A percentile compares a stretch with the other conserved stretches of the same genome.
These are phyloP conservation scores for Cladobotryum protrusum DNA, from an alignment of 2,329 filamentous ascomycete species.

Conservation along the genomic window DNA sequence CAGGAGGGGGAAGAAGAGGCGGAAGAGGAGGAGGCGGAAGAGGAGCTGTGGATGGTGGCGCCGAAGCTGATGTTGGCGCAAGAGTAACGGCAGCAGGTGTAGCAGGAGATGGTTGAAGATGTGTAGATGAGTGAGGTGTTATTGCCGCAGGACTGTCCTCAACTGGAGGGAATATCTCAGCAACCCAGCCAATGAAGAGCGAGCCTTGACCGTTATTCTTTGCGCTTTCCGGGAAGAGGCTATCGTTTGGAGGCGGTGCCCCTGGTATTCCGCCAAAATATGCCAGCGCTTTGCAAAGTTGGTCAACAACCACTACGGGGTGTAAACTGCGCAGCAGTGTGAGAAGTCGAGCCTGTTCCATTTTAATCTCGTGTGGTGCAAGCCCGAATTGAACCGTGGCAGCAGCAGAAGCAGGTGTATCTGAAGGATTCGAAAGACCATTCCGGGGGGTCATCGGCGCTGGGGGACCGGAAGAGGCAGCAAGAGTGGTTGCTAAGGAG, in stretches of 20 bases:
- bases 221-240: constrained; percentile 50
- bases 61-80: neutral
- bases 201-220: constrained; percentile 51
- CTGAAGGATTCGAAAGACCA: constrained; percentile 2
- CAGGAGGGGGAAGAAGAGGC: neutral
- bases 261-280: constrained; percentile 57
- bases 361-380: constrained; percentile 44
- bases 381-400: constrained; percentile 9
- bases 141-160: constrained; percentile 12
- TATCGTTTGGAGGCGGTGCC: constrained; percentile 44
- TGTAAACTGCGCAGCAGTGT: constrained; percentile 50
- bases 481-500: neutral
- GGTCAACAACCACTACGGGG: constrained; percentile 52
- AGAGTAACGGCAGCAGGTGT: constrained; percentile 2
- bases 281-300: constrained; percentile 56
- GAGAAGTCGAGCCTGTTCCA: constrained; percentile 54
- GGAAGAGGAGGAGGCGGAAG: neutral
- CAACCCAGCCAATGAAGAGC: constrained; percentile 55
- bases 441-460: constrained; percentile 7
- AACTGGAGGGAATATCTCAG: constrained; percentile 54
- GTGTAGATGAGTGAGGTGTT: constrained; percentile 1
- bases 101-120: constrained; percentile 3
- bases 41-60: neutral
- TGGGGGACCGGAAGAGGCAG: neutral
- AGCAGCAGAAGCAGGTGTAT: constrained; percentile 1